Evolutionary conservation across 169 alveolate genomes (phyloP).

Genomic region (Toxoplasma gondii): DNA sequence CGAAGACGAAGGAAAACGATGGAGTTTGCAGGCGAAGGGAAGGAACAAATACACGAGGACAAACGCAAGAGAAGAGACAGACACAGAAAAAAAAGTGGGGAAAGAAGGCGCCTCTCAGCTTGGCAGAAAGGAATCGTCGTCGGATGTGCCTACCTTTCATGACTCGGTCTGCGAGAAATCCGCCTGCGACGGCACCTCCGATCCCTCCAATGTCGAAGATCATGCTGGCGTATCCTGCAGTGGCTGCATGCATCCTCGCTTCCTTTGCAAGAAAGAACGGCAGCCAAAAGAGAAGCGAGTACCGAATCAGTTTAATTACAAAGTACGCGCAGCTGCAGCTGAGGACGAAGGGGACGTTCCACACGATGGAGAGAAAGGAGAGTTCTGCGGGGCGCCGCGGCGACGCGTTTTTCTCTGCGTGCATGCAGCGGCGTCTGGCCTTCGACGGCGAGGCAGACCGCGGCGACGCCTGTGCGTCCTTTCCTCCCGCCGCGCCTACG

Average conservation of each 20-base stretch:
- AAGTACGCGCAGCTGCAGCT: slow-evolving; percentile 59
- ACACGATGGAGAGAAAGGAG: not conserved
- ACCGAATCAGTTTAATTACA: slow-evolving; percentile 71
- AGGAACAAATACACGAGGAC: not conserved
- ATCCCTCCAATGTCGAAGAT: slow-evolving; percentile 77
- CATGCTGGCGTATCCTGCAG: slow-evolving; percentile 74
- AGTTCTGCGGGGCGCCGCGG: not conserved
- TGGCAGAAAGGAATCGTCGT: not conserved
- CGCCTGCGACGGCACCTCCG: slow-evolving; percentile 75
- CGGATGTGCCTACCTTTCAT: not conserved
- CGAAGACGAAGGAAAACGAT: too few species aligned
- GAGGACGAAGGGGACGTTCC: slow-evolving; percentile 4
- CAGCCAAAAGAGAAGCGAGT: slow-evolving; percentile 75
- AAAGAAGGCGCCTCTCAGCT: not conserved
- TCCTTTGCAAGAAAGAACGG: slow-evolving; percentile 73
- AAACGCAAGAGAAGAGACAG: not conserved
- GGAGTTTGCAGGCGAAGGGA: too few species aligned
- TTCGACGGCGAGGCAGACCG: not conserved
- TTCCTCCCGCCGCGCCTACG: not conserved
- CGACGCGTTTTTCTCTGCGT: not conserved
- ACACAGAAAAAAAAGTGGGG: not conserved
- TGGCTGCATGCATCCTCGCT: slow-evolving; percentile 52
- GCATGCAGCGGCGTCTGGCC: not conserved
- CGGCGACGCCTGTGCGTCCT: not conserved
- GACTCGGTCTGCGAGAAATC: slow-evolving; percentile 61